A percentile compares a stretch with the other conserved stretches of the same genome.
These are phyloP conservation scores for Phanerodontia chrysosporium DNA, from an alignment of 768 basidiomycete genomes.

Conservation along the genomic window DNA sequence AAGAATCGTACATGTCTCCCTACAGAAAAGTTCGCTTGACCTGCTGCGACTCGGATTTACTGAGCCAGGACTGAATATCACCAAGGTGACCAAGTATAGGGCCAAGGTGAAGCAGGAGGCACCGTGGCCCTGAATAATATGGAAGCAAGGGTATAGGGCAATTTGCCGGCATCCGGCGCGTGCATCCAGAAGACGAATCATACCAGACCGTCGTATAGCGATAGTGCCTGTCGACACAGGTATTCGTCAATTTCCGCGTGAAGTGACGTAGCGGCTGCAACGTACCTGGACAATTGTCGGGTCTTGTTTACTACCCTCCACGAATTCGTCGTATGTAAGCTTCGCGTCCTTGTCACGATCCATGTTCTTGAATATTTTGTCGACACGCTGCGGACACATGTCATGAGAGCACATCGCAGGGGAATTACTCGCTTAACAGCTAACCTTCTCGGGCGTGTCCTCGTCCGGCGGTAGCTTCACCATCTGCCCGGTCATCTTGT, in stretches of 20 bases:
- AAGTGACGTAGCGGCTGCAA: constrained; percentile 12
- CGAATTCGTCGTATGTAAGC: constrained; percentile 94
- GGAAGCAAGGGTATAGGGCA: background rate
- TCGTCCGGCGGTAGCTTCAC: constrained; percentile 97
- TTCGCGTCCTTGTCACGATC: constrained; percentile 92
- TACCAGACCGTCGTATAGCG: constrained; percentile 92
- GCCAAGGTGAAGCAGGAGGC: background rate
- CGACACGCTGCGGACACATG: constrained; percentile 66
- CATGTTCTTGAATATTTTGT: constrained; percentile 99
- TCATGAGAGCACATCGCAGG: background rate
- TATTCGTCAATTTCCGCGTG: background rate
- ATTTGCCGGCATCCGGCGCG: background rate
- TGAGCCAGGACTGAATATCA: background rate
- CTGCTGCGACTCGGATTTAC: background rate
- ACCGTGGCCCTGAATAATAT: background rate
- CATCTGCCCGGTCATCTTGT: constrained; percentile 99
- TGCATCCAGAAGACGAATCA: constrained; percentile 32
- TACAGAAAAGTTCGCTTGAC: background rate
- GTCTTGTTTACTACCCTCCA: constrained; percentile 97
- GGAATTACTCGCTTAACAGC: constrained; percentile 1
- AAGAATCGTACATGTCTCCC: constrained; percentile 7
- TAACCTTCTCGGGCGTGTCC: constrained; percentile 98
- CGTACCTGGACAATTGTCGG: constrained; percentile 96
- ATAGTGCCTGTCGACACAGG: constrained; percentile 62
- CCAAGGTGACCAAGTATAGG: background rate